Evolutionary conservation across 257 asterid genomes (phyloP), one percentile per base, ranked within the genome.

Genomic region (Solanum dulcamara): DNA sequence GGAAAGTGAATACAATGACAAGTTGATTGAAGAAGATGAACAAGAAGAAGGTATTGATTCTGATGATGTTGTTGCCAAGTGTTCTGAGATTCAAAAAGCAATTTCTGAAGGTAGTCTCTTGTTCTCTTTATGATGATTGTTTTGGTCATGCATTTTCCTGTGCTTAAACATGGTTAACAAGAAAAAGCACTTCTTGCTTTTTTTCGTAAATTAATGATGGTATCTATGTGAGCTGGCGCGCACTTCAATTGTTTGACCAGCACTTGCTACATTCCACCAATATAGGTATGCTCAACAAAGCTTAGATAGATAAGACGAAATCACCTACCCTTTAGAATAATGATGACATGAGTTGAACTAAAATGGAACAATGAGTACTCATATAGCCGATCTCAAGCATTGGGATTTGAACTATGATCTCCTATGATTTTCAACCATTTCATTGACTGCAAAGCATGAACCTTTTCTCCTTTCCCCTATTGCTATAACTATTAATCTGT

Each of bases 21-120:
- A 67, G 37, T 70, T 88, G 86, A 88, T 88, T 80, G 90, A 84
- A 80, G 90, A 80, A 71, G 88, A 86, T 59, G 89, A 60, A 72
- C 86, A 59, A 71, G 88, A 85, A 55, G 88, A 86, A 83, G 90
- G 90, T 18, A 50, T 86, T 35, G 85, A 86, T 20, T 24, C 83
- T 11, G 85, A 50, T 28, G 75, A 50, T 12, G 84, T 60, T 55
- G 87, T 86, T 86, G 75, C 33, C 72, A 88, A 88, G 60, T 88
- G 90, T 81, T 86, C 90, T 80, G 90, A 88, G 48, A 88, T 88
- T 84, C 90, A 88, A 37, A 86, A 80, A 67, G 90, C 88, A 77
- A 88, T 88, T 79, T 88, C 90, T 51, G 87, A 60, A 13, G 88
- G 90, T 88, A n/a, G 1, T 80, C 0, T 37, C 50, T 60, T 13